phyloP scores from a whole-genome alignment of 345 rosid genomes.

The Luvunga scandens region DNA sequence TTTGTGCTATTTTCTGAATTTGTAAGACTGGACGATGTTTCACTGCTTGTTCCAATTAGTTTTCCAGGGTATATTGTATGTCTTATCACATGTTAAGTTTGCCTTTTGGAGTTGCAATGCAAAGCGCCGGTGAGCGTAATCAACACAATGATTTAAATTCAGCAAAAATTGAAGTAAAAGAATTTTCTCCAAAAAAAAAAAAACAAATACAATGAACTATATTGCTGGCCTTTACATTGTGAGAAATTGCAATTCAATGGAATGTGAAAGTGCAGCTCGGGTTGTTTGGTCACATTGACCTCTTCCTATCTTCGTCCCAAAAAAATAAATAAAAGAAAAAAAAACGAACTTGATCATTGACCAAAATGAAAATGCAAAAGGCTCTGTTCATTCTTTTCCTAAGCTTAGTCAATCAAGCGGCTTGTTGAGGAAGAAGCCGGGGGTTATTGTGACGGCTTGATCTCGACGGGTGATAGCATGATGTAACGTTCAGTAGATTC shows the following conservation, averaged over 20 bases:
- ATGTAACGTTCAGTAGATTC: constrained; percentile 22
- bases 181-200: background rate
- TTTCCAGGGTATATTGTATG: background rate
- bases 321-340: background rate
- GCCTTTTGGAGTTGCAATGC: background rate
- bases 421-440: constrained; percentile 15
- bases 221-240: background rate
- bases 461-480: constrained; percentile 30
- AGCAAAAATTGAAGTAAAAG: too few relatives aligned
- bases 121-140: too few relatives aligned
- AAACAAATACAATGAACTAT: background rate
- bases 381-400: background rate
- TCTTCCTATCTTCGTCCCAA: background rate
- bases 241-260: background rate
- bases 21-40: background rate
- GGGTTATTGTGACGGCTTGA: constrained; percentile 7
- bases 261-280: background rate
- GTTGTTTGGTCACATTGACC: background rate
- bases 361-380: background rate
- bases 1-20: background rate
- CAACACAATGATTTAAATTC: too few relatives aligned
- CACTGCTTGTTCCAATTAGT: background rate
- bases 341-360: background rate
- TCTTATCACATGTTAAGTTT: background rate
- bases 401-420: background rate